A percentile compares a stretch with the other conserved stretches of the same genome.
Conservation (phyloP, 2,329 filamentous ascomycete species). For the Ascochyta clinopodiicola region DNA sequence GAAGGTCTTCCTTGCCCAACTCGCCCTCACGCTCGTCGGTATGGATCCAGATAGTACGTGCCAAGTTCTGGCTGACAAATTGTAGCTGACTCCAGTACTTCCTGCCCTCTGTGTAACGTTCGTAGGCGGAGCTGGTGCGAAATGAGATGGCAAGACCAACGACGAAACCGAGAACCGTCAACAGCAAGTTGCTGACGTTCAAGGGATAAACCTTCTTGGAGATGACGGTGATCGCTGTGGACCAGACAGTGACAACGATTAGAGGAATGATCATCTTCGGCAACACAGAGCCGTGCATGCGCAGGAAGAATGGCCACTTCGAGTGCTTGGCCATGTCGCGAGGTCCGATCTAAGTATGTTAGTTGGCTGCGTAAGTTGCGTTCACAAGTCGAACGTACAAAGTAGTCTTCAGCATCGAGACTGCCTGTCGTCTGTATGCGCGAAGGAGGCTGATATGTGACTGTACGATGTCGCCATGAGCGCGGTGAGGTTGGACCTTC, state of each 20-base stretch:
- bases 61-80: conserved; percentile 63
- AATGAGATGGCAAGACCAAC: conserved; percentile 81
- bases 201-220: conserved; percentile 54
- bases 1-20: conserved; percentile 68
- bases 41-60: conserved; percentile 84
- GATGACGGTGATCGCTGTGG: conserved; percentile 66
- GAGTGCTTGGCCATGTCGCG: conserved; percentile 75
- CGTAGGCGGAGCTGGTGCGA: conserved; percentile 78
- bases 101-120: conserved; percentile 66
- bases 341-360: conserved; percentile 57
- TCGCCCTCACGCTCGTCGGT: conserved; percentile 65
- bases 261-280: conserved; percentile 78
- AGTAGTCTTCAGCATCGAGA: conserved; percentile 64
- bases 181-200: conserved; percentile 69
- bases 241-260: conserved; percentile 67
- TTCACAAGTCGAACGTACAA: conserved; percentile 54
- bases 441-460: conserved; percentile 38
- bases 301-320: conserved; percentile 77
- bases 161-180: conserved; percentile 82
- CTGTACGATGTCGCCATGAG: conserved; percentile 40
- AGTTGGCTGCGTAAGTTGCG: conserved; percentile 7
- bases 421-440: conserved; percentile 38
- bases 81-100: conserved; percentile 68
- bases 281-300: conserved; percentile 76
- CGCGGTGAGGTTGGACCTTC: conserved; percentile 39